Base-by-base conservation (phyloP, 805 yeast genomes). In the Teunomyces kruisii region DNA sequence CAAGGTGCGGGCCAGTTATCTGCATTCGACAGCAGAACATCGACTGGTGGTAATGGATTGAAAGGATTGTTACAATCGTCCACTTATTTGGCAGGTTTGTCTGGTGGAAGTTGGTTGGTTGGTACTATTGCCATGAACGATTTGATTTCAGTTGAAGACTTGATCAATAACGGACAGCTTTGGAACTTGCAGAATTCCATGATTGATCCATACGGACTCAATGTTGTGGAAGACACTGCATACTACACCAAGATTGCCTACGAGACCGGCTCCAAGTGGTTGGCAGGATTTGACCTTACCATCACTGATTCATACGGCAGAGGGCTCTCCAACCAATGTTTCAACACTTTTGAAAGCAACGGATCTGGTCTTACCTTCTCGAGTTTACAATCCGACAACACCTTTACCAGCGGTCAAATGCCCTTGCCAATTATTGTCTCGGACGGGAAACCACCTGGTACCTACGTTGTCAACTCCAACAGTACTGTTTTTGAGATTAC, bases 1-100 rank as follows among this genome's bases (percentile, higher is more conserved):
- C 68, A 75, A 43, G 96, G 96, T 2, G 96, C 96, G n/a, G 96
- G 96, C 26, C 80, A 83, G 60, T 65, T 89, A 14, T 70, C 91
- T 1, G 96, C 94, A 1, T 65, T 86, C 46, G 96, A 89, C 60
- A 79, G 79, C 56, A 71, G 95, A 51, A 83, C 92, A 7, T 75
- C 74, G 41, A 75, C 84, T 17, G 70, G 80, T 3, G 55, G 44
- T 28, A 10, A 17, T 5, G 46, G 44, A 6, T 40, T 49, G 31
- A 44, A 44, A 30, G 50, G 53, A 6, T 42, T 72, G 14, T 55
- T 71, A 15, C 75, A 72, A 49, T 58, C 72, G 7, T 51, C 73
- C 2, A 64, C 68, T 8, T 72, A 72, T 47, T 43, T 71, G 9
- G 54, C 66, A 1, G 76, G 75, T 0, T 56, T 72, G n/a, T 65